phyloP scores from a whole-genome alignment of 176 grass and related monocot genomes.

The Aegilops bicornis region DNA sequence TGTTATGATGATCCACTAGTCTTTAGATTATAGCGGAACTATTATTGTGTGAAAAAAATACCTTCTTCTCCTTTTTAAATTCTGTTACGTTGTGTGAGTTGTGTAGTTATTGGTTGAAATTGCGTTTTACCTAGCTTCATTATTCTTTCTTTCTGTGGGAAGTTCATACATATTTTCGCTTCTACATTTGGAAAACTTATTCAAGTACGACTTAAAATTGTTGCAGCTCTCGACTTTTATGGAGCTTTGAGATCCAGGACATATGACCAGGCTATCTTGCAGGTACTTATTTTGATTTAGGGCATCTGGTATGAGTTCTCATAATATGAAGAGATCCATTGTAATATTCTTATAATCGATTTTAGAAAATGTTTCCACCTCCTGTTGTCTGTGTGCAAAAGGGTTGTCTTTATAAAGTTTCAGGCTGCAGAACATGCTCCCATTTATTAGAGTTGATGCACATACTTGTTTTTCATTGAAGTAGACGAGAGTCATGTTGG shows the following conservation, averaged over 20 bases:
- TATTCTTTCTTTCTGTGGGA: not conserved
- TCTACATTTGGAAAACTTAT: conserved; percentile 18
- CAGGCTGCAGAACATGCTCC: not conserved
- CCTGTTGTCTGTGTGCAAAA: not conserved
- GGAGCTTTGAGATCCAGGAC: conserved; percentile 90
- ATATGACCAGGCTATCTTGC: conserved; percentile 78
- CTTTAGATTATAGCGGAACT: not conserved
- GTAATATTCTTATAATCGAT: not conserved
- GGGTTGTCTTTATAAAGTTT: not conserved
- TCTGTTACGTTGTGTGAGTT: not conserved
- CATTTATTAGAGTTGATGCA: not conserved
- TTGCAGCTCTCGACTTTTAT: conserved; percentile 91
- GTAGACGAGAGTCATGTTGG: not conserved
- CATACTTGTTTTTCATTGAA: not conserved
- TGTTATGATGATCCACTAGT: not conserved
- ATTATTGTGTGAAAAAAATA: not conserved
- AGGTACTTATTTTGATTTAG: conserved; percentile 49
- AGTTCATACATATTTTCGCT: not conserved
- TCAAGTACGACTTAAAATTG: conserved; percentile 20
- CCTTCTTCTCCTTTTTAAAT: not conserved
- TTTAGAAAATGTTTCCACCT: not conserved
- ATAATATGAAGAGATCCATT: conserved; percentile 1
- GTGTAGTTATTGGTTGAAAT: not conserved
- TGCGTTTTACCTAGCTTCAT: not conserved
- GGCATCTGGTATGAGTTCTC: not conserved